Percentiles rank a stretch among this genome's conserved stretches.
Evolutionary conservation across 208 protist genomes (phyloP).

Genomic region (Wallacemonas sp.): DNA sequence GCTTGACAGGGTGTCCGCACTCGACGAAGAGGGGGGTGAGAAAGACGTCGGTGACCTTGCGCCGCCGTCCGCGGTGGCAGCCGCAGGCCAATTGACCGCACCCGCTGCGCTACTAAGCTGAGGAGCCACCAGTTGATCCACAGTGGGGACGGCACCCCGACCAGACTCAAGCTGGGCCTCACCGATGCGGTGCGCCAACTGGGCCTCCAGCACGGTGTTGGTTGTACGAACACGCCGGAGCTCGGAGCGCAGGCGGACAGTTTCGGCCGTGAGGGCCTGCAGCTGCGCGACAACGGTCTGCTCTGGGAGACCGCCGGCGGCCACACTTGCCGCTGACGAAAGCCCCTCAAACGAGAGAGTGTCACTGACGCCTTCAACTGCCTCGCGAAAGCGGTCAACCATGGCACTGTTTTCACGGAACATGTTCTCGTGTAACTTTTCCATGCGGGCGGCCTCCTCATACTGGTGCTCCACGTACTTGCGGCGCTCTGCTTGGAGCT

Average conservation of each 20-base stretch:
- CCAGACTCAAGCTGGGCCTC: conserved; percentile 24
- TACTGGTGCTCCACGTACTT: conserved; percentile 68
- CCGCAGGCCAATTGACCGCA: background rate
- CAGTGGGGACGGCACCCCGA: background rate
- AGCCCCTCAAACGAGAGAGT: conserved; percentile 11
- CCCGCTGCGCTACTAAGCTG: background rate
- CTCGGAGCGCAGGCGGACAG: conserved; percentile 61
- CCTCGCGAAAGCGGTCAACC: conserved; percentile 77
- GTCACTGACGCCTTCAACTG: conserved; percentile 58
- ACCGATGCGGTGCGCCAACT: conserved; percentile 55
- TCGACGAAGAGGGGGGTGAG: background rate
- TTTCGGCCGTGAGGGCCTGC: conserved; percentile 59
- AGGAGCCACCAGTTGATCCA: background rate
- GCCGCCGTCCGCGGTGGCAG: background rate
- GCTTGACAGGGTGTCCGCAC: conserved; percentile 34
- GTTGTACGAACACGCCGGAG: conserved; percentile 54
- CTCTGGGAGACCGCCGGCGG: conserved; percentile 12
- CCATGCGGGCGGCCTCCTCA: conserved; percentile 78
- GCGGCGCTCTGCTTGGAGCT: conserved; percentile 75
- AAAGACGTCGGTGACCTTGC: background rate
- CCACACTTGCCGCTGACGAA: background rate
- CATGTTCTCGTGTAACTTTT: conserved; percentile 79
- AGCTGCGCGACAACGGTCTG: conserved; percentile 49
- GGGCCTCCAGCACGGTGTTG: conserved; percentile 72
- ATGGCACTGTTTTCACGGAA: conserved; percentile 82